Conservation (phyloP, 345 rosid species). For the Angophora floribunda region DNA sequence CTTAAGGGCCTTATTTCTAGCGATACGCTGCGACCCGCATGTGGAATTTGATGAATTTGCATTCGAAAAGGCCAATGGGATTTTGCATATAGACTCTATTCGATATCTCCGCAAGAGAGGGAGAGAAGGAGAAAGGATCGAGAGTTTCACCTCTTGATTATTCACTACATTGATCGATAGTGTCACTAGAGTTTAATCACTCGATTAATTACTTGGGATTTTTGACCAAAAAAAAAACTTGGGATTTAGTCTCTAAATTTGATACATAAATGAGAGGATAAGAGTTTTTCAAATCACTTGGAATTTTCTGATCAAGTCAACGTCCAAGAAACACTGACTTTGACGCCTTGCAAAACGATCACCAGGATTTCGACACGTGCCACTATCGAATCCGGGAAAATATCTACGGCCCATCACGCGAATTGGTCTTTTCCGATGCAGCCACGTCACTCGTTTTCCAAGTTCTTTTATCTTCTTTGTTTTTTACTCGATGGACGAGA, state of each 20-base stretch:
- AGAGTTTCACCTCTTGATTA: background rate
- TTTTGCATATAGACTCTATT: background rate
- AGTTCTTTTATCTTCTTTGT: background rate
- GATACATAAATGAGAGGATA: background rate
- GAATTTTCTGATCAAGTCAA: background rate
- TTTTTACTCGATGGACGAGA: conserved; percentile 1
- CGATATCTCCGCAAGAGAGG: background rate
- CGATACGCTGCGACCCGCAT: background rate
- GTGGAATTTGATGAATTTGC: too few species aligned
- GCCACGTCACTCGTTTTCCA: background rate
- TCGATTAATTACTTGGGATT: background rate
- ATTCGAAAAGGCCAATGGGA: background rate
- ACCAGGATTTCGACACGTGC: background rate
- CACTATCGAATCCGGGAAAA: background rate
- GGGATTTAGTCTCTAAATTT: background rate
- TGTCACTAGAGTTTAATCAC: background rate
- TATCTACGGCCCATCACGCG: background rate
- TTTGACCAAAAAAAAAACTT: background rate
- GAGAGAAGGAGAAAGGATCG: background rate
- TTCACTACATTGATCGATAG: background rate
- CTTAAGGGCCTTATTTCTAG: background rate
- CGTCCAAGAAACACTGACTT: background rate
- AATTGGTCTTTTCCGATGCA: background rate
- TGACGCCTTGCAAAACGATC: background rate
- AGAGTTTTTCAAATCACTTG: background rate